Conservation (phyloP, 441 rosid genomes). For the Populus hybrid region DNA sequence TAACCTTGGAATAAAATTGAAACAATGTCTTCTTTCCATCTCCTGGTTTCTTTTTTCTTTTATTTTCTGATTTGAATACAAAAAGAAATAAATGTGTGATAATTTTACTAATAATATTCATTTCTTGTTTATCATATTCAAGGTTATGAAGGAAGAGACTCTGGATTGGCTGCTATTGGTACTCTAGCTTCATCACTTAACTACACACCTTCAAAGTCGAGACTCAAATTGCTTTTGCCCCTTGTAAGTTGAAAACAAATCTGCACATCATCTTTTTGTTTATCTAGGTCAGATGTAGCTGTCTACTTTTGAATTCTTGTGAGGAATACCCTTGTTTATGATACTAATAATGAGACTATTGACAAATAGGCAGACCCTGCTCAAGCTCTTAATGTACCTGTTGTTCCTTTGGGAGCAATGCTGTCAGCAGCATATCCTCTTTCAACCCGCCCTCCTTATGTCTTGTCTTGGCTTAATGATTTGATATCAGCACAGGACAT, state of each 20-base stretch:
- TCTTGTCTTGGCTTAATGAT: conserved; percentile 75
- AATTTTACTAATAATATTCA: conserved; percentile 3
- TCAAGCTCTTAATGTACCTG: conserved; percentile 88
- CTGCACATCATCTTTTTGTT: not conserved
- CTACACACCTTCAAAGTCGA: conserved; percentile 81
- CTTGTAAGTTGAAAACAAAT: conserved; percentile 50
- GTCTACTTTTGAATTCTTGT: not conserved
- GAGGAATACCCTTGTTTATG: conserved; percentile 4
- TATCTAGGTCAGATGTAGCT: conserved; percentile 1
- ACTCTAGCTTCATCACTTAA: conserved; percentile 94
- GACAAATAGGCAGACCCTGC: conserved; percentile 89
- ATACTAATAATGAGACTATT: conserved; percentile 22
- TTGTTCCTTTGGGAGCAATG: conserved; percentile 83
- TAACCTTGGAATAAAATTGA: not conserved
- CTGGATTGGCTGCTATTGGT: conserved; percentile 65
- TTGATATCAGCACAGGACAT: conserved; percentile 89
- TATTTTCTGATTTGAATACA: not conserved
- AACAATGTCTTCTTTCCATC: not conserved
- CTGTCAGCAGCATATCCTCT: conserved; percentile 90
- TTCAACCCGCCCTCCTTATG: conserved; percentile 74
- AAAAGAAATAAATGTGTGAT: not conserved
- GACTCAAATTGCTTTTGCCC: conserved; percentile 84
- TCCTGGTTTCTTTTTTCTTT: not conserved
- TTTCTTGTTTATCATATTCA: conserved; percentile 19
- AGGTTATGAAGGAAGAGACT: conserved; percentile 76